phyloP scores from a whole-genome alignment of 2,329 filamentous ascomycete species.

The Penicillium sp. region DNA sequence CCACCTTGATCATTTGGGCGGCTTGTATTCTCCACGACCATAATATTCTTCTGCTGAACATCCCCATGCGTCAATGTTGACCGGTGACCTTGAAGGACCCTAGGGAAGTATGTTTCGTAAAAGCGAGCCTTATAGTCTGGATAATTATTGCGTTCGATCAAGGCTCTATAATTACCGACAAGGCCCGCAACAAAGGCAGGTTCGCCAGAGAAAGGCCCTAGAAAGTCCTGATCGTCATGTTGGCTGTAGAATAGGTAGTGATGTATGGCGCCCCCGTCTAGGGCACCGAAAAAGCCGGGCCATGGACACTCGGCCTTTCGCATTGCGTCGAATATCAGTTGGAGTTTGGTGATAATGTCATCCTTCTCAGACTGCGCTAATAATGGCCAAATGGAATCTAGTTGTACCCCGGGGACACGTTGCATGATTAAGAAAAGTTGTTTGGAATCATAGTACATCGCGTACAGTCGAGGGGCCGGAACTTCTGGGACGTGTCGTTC shows the following conservation, averaged over 20 bases:
- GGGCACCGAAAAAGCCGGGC: slow-evolving; percentile 26
- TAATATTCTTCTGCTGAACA: slow-evolving; percentile 30
- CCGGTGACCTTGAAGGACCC: slow-evolving; percentile 28
- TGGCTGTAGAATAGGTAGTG: slow-evolving; percentile 29
- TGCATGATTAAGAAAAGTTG: slow-evolving; percentile 31
- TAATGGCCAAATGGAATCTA: slow-evolving; percentile 26
- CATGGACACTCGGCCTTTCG: slow-evolving; percentile 24
- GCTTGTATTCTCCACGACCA: slow-evolving; percentile 22
- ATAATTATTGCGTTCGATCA: slow-evolving; percentile 19
- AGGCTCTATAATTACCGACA: slow-evolving; percentile 24
- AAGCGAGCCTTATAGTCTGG: slow-evolving; percentile 29
- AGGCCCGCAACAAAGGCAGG: slow-evolving; percentile 27
- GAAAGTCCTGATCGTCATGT: slow-evolving; percentile 10
- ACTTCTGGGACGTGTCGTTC: slow-evolving; percentile 28
- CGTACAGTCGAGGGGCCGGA: slow-evolving; percentile 31
- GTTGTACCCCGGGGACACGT: slow-evolving; percentile 21
- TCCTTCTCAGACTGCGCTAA: slow-evolving; percentile 27
- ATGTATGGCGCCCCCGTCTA: slow-evolving; percentile 24
- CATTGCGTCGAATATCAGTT: slow-evolving; percentile 22
- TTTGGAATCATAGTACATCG: slow-evolving; percentile 27
- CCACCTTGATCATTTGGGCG: slow-evolving; percentile 21
- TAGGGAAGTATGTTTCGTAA: slow-evolving; percentile 27
- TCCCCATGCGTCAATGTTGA: slow-evolving; percentile 33
- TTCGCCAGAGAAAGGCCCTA: slow-evolving; percentile 29
- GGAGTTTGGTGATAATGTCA: slow-evolving; percentile 27